These are phyloP conservation scores for Neodidymelliopsis sp. DNA, from an alignment of 2,329 filamentous ascomycete species.

Conservation along the genomic window DNA sequence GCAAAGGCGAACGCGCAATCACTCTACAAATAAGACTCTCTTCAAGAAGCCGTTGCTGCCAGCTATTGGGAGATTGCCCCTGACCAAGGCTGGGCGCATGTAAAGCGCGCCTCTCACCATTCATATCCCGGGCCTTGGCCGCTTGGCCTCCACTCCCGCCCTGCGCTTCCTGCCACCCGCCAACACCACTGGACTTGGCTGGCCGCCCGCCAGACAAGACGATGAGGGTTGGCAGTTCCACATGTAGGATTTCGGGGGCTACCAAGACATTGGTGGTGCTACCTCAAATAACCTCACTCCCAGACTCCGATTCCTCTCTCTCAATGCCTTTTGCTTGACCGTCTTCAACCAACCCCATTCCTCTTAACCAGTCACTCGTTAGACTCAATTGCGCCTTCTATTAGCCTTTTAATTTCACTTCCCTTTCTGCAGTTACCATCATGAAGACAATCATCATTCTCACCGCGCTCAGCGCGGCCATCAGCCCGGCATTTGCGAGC, in stretches of 20 bases:
- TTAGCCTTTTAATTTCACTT: constrained; percentile 37
- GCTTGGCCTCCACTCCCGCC: constrained; percentile 40
- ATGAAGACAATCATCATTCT: constrained; percentile 45
- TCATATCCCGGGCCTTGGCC: constrained; percentile 32
- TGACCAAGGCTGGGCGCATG: constrained; percentile 46
- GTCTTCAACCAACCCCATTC: constrained; percentile 27
- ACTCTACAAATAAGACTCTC: constrained; percentile 24
- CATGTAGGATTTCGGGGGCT: constrained; percentile 33
- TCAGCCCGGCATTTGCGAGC: constrained; percentile 37
- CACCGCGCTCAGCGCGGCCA: constrained; percentile 35
- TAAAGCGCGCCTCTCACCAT: constrained; percentile 34
- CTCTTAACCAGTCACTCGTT: constrained; percentile 49
- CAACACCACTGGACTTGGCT: constrained; percentile 44
- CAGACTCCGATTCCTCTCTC: constrained; percentile 24
- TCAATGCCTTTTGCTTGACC: constrained; percentile 40
- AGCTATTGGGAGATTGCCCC: constrained; percentile 34
- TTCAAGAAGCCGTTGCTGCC: constrained; percentile 19
- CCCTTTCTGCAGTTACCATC: constrained; percentile 23
- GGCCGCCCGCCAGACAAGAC: constrained; percentile 38
- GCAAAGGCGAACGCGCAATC: constrained; percentile 34
- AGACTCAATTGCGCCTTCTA: constrained; percentile 36
- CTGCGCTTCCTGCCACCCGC: constrained; percentile 35
- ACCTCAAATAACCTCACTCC: constrained; percentile 43
- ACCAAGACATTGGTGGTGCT: constrained; percentile 38
- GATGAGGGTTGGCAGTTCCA: constrained; percentile 49